A percentile compares a stretch with the other conserved stretches of the same genome.
These are phyloP conservation scores for Pleurotus cornucopiae DNA, from an alignment of 768 basidiomycete genomes.

Conservation along the genomic window DNA sequence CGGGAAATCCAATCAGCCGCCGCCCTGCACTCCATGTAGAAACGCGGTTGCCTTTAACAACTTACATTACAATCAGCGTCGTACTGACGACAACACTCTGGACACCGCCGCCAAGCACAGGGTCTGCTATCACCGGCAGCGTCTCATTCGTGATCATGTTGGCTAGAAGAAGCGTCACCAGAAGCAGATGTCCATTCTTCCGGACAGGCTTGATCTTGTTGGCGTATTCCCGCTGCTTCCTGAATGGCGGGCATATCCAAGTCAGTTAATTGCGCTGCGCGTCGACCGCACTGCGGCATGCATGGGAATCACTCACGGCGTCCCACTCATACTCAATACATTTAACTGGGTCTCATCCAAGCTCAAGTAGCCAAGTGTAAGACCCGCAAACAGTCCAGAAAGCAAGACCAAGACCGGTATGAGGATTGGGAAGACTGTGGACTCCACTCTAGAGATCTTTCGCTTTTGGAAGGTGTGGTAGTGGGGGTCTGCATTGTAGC, in stretches of 20 bases:
- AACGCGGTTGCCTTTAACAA: slow-evolving; percentile 14
- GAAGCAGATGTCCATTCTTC: slow-evolving; percentile 75
- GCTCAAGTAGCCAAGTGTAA: slow-evolving; percentile 91
- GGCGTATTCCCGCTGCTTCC: slow-evolving; percentile 76
- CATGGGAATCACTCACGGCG: slow-evolving; percentile 47
- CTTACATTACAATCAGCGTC: slow-evolving; percentile 83
- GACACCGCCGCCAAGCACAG: slow-evolving; percentile 74
- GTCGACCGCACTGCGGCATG: neutral
- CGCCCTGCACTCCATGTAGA: neutral
- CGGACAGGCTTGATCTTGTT: slow-evolving; percentile 85
- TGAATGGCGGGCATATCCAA: slow-evolving; percentile 22
- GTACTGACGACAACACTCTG: slow-evolving; percentile 80
- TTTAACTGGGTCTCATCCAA: slow-evolving; percentile 90
- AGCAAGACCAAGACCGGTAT: slow-evolving; percentile 81
- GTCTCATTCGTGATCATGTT: slow-evolving; percentile 94
- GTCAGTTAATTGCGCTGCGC: slow-evolving; percentile 3
- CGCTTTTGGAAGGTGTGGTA: neutral
- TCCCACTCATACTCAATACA: slow-evolving; percentile 82
- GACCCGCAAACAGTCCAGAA: slow-evolving; percentile 86
- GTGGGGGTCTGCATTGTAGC: neutral
- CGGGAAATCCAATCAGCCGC: slow-evolving; percentile 8
- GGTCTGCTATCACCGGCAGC: slow-evolving; percentile 79
- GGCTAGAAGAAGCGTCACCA: slow-evolving; percentile 78
- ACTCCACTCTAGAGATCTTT: slow-evolving; percentile 16
- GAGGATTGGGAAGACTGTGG: slow-evolving; percentile 46